A percentile compares a stretch with the other conserved stretches of the same genome.
These are phyloP conservation scores for Aciculosporium take DNA, from an alignment of 2,329 filamentous ascomycete genomes.

Conservation along the genomic window DNA sequence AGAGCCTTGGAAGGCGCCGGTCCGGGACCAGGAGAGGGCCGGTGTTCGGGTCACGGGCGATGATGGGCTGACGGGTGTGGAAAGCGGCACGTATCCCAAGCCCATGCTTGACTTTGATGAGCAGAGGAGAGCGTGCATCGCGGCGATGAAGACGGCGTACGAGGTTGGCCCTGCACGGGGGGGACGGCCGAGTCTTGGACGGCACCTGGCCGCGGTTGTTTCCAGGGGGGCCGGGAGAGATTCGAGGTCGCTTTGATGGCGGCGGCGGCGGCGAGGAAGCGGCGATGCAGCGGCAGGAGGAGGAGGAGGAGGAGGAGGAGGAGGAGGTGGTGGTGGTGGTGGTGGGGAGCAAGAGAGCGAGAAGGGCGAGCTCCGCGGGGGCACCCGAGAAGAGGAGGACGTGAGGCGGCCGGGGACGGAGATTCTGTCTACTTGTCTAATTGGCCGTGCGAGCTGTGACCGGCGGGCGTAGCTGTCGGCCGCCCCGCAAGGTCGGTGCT, in stretches of 20 bases:
- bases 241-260: conserved; percentile 23
- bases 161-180: conserved; percentile 45
- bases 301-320: conserved; percentile 6
- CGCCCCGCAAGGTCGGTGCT: too few relatives aligned
- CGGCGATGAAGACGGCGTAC: conserved; percentile 59
- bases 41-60: conserved; percentile 47
- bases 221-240: conserved; percentile 22
- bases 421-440: too few relatives aligned
- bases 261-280: conserved; percentile 21
- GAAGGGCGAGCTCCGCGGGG: conserved; percentile 7
- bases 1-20: conserved; percentile 65
- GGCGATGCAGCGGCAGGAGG: conserved; percentile 9
- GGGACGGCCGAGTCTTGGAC: conserved; percentile 45
- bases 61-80: conserved; percentile 28
- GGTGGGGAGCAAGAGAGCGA: conserved; percentile 13
- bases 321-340: conserved; percentile 7
- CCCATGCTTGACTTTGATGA: conserved; percentile 65
- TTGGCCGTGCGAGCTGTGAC: too few relatives aligned
- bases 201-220: conserved; percentile 41
- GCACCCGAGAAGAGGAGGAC: conserved; percentile 15
- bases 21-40: conserved; percentile 53
- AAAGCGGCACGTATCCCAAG: conserved; percentile 48
- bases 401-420: neutral
- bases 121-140: conserved; percentile 46
- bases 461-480: too few relatives aligned